Evolutionary conservation across 768 basidiomycete genomes (phyloP).

Genomic region (Mycena haematopus): DNA sequence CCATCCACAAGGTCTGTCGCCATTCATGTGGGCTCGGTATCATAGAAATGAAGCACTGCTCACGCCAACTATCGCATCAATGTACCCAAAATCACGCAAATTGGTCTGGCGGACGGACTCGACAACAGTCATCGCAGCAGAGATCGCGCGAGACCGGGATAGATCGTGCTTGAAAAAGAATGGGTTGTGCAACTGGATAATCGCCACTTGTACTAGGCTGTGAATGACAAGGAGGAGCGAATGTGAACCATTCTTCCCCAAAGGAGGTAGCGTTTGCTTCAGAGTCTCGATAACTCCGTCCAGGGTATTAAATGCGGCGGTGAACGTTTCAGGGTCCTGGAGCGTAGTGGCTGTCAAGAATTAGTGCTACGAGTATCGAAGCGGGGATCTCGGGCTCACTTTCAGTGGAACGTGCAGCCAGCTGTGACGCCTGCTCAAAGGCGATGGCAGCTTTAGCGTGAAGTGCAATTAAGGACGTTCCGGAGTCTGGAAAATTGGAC

Average conservation of each 20-base stretch:
- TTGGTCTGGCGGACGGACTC: slow-evolving; percentile 13
- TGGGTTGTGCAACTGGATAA: slow-evolving; percentile 26
- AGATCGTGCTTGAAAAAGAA: slow-evolving; percentile 10
- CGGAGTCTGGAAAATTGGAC: slow-evolving; percentile 21
- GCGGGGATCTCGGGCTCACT: slow-evolving; percentile 10
- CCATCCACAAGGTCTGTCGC: slow-evolving; percentile 21
- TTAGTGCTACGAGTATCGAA: not conserved
- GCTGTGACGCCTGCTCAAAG: slow-evolving; percentile 25
- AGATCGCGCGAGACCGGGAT: slow-evolving; percentile 10
- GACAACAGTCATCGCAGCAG: slow-evolving; percentile 23
- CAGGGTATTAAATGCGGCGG: slow-evolving; percentile 18
- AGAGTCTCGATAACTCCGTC: slow-evolving; percentile 23
- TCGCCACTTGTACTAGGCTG: slow-evolving; percentile 23
- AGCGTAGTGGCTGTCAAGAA: not conserved
- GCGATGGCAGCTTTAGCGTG: slow-evolving; percentile 29
- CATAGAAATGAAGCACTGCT: not conserved
- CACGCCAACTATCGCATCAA: slow-evolving; percentile 31
- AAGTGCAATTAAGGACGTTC: slow-evolving; percentile 21
- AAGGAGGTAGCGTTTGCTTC: slow-evolving; percentile 9
- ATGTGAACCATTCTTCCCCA: not conserved
- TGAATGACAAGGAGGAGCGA: slow-evolving; percentile 21
- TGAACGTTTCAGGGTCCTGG: slow-evolving; percentile 1
- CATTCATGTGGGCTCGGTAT: not conserved
- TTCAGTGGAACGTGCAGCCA: slow-evolving; percentile 18
- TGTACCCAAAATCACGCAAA: slow-evolving; percentile 20